Evolutionary conservation across 1,284 basidiomycete genomes (phyloP), one percentile per base, ranked within the genome.

Genomic region (Irpex sp.): DNA sequence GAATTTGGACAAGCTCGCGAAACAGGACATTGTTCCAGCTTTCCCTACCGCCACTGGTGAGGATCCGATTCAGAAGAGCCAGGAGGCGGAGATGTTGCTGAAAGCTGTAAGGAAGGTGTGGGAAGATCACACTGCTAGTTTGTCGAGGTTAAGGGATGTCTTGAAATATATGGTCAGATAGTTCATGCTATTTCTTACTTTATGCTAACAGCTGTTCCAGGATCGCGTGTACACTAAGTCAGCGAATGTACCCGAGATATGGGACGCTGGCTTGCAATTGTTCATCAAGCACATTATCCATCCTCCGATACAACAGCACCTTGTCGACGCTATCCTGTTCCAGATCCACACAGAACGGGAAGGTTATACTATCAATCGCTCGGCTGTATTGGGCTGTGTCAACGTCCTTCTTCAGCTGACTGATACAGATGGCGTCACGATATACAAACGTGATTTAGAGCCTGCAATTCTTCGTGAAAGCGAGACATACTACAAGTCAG

Each of bases 281-380:
- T 99, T 98, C 77, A 81, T 96, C 60, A 83, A 89, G 65, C 89
- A 90, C 65, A 95, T 98, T 72, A 85, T 98, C 69, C 84, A 86
- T 55, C 82, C 88, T 13, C 91, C 94, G 54, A 96, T 99, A 76
- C 87, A 92, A 70, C 85, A 87, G 47, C 92, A 96, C 70, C 78
- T 98, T 67, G 84, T 94, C 67, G 81, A 84, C 19, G 94, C 95
- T 4, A 83, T 98, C 54, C 83, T 98, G 60, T 87, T 85, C 38
- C 93, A 97, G 75, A 89, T 99, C 60, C 92, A 89, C 68, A 89
- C 94, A 64, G 97, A 99, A 73, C 89, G 97, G 17, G 91, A 97
- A 67, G 96, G 96, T 26, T 92, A 91, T 68, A 87, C 87, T 57
- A 96, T 99, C 73, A 96, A 95, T 74, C 89, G 94, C 36, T 97